Percentiles rank a stretch among this genome's conserved stretches.
Evolutionary conservation across 495 filamentous ascomycete species (phyloP).

Genomic region (Chaetomium fimeti): DNA sequence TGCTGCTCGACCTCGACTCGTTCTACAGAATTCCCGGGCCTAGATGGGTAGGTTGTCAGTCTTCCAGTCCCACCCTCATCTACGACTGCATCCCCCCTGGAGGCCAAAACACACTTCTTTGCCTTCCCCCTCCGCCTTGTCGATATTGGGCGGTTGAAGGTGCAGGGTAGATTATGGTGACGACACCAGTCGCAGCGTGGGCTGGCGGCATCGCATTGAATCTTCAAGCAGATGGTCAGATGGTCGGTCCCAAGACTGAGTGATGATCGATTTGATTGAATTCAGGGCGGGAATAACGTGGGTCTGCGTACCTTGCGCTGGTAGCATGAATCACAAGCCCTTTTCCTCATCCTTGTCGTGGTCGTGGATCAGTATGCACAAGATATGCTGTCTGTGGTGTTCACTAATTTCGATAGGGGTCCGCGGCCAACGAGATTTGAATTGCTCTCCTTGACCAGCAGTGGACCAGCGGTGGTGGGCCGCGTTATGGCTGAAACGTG

Average conservation of each 20-base stretch:
- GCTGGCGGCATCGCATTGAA: constrained; percentile 50
- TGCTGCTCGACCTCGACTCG: background rate
- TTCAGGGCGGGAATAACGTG: background rate
- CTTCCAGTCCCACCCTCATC: too few relatives aligned
- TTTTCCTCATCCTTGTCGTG: constrained; percentile 23
- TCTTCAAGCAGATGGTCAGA: constrained; percentile 36
- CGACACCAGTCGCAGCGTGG: constrained; percentile 54
- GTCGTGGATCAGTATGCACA: constrained; percentile 1
- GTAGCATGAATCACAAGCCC: constrained; percentile 54
- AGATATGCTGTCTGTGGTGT: constrained; percentile 9
- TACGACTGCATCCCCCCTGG: too few relatives aligned
- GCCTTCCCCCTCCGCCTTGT: constrained; percentile 22
- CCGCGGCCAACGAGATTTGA: background rate
- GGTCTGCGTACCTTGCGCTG: constrained; percentile 44
- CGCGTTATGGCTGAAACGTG: constrained; percentile 9
- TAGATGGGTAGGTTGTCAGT: too few relatives aligned
- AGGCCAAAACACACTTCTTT: constrained; percentile 33
- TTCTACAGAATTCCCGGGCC: background rate
- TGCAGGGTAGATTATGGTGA: constrained; percentile 52
- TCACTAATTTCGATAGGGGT: constrained; percentile 5
- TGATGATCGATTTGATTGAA: background rate
- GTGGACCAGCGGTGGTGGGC: background rate
- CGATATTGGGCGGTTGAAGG: constrained; percentile 44
- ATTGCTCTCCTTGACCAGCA: background rate
- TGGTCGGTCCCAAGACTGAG: too few relatives aligned